Evolutionary conservation across 2,329 filamentous ascomycete genomes (phyloP), one percentile per base, ranked within the genome.

Genomic region (Fusarium sp.): DNA sequence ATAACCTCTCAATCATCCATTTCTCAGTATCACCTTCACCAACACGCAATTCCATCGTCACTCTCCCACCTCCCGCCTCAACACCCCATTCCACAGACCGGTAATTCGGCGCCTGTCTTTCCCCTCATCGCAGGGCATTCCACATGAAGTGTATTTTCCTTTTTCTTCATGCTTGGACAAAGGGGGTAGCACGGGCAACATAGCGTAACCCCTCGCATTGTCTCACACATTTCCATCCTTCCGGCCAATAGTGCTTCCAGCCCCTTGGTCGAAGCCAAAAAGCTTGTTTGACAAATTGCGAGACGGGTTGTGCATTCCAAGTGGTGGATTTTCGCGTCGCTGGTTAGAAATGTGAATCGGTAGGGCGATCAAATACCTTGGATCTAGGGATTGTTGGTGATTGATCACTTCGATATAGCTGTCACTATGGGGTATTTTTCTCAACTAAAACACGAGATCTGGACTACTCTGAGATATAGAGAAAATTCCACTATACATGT

Each of bases 241-340:
- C 24, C 15, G 8, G 14, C 50, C 32, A 40, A 55, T 46, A 19
- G n/a, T 32, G 6, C 5, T 32, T 9, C 6, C 11, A 40, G 34
- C 21, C 38, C 26, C 26, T 21, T 7, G 11, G 28, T 34, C 17
- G 34, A 19, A 40, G 15, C 26, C 26, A 4, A 17, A 56, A 58
- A 56, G 42, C 42, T 42, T 56, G 26, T 28, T 24, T 26, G 11
- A 6, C 9, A 19, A 11, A 30, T 30, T 45, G n/a, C 24, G 23
- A 39, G 50, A 17, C 50, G 36, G 8, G 20, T 11, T 17, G 5
- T 56, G 15, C 56, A 58, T 58, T 58, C 56, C 50, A 34, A 12
- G 9, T 39, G 6, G 11, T 9, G 19, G 24, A 11, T 8, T 21
- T 20, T 5, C 24, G 28, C 9, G n/a, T 21, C 17, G 17, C 19